Evolutionary conservation across 176 grass and related monocot genomes (phyloP).

Genomic region (Cenchrus purpureus): DNA sequence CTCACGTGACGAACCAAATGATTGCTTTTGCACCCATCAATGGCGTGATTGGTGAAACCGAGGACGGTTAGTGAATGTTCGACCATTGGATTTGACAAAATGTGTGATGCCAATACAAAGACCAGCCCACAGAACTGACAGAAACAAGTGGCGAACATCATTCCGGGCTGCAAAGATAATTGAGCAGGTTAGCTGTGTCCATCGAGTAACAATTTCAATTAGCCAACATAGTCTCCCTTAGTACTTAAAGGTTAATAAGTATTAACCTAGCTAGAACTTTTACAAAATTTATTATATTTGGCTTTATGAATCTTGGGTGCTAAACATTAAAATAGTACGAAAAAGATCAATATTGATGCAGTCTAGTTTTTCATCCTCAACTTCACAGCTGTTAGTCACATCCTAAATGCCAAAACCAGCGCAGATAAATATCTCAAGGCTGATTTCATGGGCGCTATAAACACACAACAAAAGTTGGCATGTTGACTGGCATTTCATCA

Average conservation of each 20-base stretch:
- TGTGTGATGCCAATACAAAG: slow-evolving; percentile 73
- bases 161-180: slow-evolving; percentile 64
- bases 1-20: background rate
- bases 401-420: background rate
- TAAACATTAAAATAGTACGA: slow-evolving; percentile 3
- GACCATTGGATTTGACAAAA: slow-evolving; percentile 79
- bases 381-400: background rate
- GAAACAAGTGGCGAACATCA: slow-evolving; percentile 66
- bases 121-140: slow-evolving; percentile 84
- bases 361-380: slow-evolving; percentile 8
- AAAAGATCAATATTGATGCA: background rate
- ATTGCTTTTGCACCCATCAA: slow-evolving; percentile 28
- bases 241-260: background rate
- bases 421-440: background rate
- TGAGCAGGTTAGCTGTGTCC: slow-evolving; percentile 21
- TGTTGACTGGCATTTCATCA: background rate
- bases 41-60: slow-evolving; percentile 58
- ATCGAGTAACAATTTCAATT: background rate
- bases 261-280: background rate
- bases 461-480: background rate
- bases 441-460: background rate
- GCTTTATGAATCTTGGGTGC: background rate
- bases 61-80: slow-evolving; percentile 81
- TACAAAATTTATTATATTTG: background rate
- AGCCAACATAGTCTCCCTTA: background rate